Conservation (phyloP, 2,329 filamentous ascomycete genomes). For the Rasamsonia emersonii region DNA sequence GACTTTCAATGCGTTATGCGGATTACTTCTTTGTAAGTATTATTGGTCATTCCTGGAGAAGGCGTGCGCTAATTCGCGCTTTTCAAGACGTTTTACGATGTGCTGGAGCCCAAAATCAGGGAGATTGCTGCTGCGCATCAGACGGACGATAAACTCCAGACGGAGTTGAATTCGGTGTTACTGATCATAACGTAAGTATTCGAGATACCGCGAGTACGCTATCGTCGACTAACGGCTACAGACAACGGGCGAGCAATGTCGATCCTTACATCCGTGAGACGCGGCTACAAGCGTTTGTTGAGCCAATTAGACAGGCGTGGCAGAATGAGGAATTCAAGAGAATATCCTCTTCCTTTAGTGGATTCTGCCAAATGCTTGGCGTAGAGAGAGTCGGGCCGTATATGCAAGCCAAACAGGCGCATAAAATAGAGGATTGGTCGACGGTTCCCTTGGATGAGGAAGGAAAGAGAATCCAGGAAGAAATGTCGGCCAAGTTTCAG, state of each 20-base stretch:
- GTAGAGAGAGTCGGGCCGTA: conserved; percentile 76
- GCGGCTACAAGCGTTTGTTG: conserved; percentile 67
- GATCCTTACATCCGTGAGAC: conserved; percentile 61
- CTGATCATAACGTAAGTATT: conserved; percentile 73
- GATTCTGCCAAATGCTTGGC: conserved; percentile 72
- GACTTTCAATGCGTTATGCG: conserved; percentile 81
- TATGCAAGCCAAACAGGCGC: conserved; percentile 61
- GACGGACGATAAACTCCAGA: conserved; percentile 72
- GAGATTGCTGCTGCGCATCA: conserved; percentile 64
- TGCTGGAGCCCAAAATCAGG: conserved; percentile 73
- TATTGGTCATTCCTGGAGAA: neutral
- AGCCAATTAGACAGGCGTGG: conserved; percentile 78
- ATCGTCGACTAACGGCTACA: conserved; percentile 23
- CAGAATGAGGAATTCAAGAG: conserved; percentile 59
- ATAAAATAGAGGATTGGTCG: conserved; percentile 76
- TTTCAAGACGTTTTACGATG: conserved; percentile 66
- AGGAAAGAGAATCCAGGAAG: conserved; percentile 67
- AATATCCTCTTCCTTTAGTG: conserved; percentile 63
- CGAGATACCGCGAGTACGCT: conserved; percentile 4
- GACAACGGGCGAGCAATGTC: conserved; percentile 71
- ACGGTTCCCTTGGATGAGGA: conserved; percentile 66
- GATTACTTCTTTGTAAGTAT: conserved; percentile 67
- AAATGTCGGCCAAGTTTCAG: conserved; percentile 68
- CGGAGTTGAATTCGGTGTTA: conserved; percentile 81
- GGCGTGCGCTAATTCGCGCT: conserved; percentile 16